Percentiles rank a stretch among this genome's conserved stretches.
These are phyloP conservation scores for Pontederia crassipes DNA, from an alignment of 176 grass and related monocot species.

Conservation along the genomic window DNA sequence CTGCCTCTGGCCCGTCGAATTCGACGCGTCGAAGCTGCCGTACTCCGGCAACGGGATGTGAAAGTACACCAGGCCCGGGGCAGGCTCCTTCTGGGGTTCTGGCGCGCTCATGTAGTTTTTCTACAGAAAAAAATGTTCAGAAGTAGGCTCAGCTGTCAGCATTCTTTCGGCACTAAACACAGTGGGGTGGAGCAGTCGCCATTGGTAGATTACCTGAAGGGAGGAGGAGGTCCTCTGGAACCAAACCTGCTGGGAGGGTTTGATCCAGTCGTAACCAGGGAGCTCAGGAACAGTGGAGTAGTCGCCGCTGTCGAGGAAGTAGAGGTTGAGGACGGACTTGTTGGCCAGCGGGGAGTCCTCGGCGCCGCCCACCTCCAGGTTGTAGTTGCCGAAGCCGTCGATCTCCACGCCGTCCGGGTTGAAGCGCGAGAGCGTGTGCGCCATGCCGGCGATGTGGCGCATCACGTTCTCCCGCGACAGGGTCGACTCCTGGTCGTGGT, in stretches of 20 bases:
- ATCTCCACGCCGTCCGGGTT: slow-evolving; percentile 62
- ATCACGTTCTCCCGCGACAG: slow-evolving; percentile 76
- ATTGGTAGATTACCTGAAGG: slow-evolving; percentile 45
- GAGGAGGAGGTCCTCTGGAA: slow-evolving; percentile 55
- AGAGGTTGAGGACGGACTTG: slow-evolving; percentile 92
- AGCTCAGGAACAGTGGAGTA: slow-evolving; percentile 67
- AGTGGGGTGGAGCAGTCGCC: too few species aligned
- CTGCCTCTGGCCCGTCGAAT: slow-evolving; percentile 77
- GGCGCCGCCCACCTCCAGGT: slow-evolving; percentile 56
- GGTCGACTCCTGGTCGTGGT: slow-evolving; percentile 85
- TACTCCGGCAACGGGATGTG: slow-evolving; percentile 93
- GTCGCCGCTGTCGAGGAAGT: slow-evolving; percentile 91
- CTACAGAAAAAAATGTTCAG: slow-evolving; percentile 29
- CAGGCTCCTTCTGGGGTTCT: slow-evolving; percentile 49
- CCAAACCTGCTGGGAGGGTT: slow-evolving; percentile 84
- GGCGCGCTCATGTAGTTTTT: slow-evolving; percentile 34
- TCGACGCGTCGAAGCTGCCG: slow-evolving; percentile 43
- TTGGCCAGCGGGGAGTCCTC: slow-evolving; percentile 46
- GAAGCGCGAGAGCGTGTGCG: slow-evolving; percentile 54
- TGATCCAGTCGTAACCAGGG: slow-evolving; percentile 82
- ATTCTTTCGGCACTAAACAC: not conserved
- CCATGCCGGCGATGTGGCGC: slow-evolving; percentile 70
- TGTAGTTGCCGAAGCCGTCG: slow-evolving; percentile 85
- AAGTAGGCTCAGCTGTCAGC: not conserved
- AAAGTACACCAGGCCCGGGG: slow-evolving; percentile 80